Evolutionary conservation across 768 basidiomycete species (phyloP), one percentile per base, ranked within the genome.

Genomic region (Phaeolepiota aurea): DNA sequence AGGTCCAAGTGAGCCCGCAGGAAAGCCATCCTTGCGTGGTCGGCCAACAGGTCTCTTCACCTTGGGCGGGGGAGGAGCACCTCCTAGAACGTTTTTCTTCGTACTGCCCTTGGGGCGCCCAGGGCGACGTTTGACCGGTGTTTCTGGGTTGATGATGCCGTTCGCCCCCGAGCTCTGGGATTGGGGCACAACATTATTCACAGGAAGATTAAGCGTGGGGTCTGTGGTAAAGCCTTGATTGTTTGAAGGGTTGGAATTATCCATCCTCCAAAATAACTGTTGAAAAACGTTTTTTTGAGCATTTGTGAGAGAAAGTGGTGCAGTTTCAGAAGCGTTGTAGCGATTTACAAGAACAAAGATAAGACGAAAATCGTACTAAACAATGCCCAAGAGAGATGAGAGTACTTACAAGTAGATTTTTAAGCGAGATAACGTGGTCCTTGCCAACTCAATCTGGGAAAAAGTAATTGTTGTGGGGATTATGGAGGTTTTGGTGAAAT

Each of bases 31-130:
- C 57, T 88, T 87, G 49, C 87, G 63, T 2, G 87, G 87, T 11
- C 87, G 69, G 1, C 87, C 87, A 1, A 88, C 86, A 12, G 87
- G 87, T 33, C 87, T 68, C 57, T 86, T 87, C 40, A 76, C 59
- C 58, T 82, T 83, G 19, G 74, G 67, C 2, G 70, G 64, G 2
- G 54, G 16, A 5, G 57, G 40, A 7, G 59, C 51, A 0, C 52
- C 49, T 35, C 61, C 68, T 2, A 65, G 51, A 1, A 68, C 46
- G 16, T 65, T 64, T 54, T 87, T 88, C 64, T 83, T 85, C 10
- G 80, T 82, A 52, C 82, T 86, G 23, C 85, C 86, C 54, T 85
- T 86, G 3, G 86, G 86, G 21, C 86, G 68, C 2, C 85, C 86
- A 9, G 84, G 82, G 13, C 74, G 74, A 32, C 86, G 79, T 56